Evolutionary conservation across 106 monocot genomes (phyloP), one percentile per base, ranked within the genome.

Genomic region (Cymbidium sinense): DNA sequence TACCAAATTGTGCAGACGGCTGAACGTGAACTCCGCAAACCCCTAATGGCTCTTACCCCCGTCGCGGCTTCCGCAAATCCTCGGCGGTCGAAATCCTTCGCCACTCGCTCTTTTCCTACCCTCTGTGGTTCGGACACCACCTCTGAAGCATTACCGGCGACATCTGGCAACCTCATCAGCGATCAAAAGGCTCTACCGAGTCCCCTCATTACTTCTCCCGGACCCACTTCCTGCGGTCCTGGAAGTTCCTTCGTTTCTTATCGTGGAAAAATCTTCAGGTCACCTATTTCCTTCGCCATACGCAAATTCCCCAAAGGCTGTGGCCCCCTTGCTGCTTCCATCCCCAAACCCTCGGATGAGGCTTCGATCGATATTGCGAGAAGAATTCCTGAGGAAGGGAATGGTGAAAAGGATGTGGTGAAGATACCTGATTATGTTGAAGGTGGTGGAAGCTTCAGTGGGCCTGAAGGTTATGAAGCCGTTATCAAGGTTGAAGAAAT

Each of bases 271-370:
- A 6, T 27, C 13, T 44, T 74, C 47, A 44, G 12, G 25, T 0
- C 25, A 12, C 74, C 74, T 21, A 47, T 23, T 18, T 43, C 27
- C 4, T 74, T 74, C 17, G 41, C 74, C 27, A 47, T 47, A n/a
- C 74, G 74, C 74, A 47, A 11, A 19, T 74, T 74, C 15, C 74
- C 74, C 25, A 74, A 28, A 10, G 74, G 74, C 74, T 74, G 74
- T 27, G 74, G 74, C 28, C 74, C 74, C 28, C 12, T 43, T 15
- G 9, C 44, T 5, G 43, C 44, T 5, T 35, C 23, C 12, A 44
- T 74, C 27, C 25, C 74, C 44, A 74, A 74, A 74, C 74, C 74
- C 12, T 74, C 44, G 2, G 15, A 74, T 43, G 35, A n/a, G 71
- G 34, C 37, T 3, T 34, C 34, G 17, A 47, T 13, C 1, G 64